Conservation (phyloP, 768 basidiomycete genomes). For the Mycena amicta region DNA sequence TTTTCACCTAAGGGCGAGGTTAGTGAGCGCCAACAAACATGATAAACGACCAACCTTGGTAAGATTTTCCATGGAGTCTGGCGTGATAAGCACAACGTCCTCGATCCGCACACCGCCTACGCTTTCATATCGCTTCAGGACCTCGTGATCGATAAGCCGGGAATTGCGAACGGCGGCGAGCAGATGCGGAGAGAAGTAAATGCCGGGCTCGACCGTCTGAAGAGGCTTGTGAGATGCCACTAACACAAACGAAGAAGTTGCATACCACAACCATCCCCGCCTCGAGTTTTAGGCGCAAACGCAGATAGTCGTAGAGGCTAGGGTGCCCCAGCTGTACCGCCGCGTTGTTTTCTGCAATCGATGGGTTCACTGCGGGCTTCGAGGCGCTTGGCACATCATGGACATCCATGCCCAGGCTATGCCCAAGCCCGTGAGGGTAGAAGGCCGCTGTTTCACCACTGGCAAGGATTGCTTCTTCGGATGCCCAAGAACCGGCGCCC, state of each 20-base stretch:
- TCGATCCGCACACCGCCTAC: constrained; percentile 95
- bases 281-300: constrained; percentile 74
- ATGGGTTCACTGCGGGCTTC: constrained; percentile 64
- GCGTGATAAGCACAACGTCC: constrained; percentile 83
- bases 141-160: constrained; percentile 66
- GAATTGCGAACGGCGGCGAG: constrained; percentile 67
- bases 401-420: constrained; percentile 91
- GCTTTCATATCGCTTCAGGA: constrained; percentile 69
- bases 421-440: constrained; percentile 93
- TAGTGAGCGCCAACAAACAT: not conserved
- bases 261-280: constrained; percentile 88
- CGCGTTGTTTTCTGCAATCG: constrained; percentile 38
- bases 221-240: constrained; percentile 6
- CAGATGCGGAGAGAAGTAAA: constrained; percentile 83
- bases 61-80: constrained; percentile 76
- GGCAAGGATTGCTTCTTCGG: constrained; percentile 68
- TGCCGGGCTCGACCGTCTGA: constrained; percentile 89
- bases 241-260: not conserved
- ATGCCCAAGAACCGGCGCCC: constrained; percentile 57
- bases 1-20: constrained; percentile 42
- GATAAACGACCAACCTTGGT: constrained; percentile 58
- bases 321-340: constrained; percentile 46
- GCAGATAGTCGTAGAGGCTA: constrained; percentile 77
- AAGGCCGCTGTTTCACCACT: constrained; percentile 83
- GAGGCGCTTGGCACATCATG: constrained; percentile 89